These are phyloP conservation scores for Cyberlindnera galapagoensis DNA, from an alignment of 805 yeast species.

Conservation along the genomic window DNA sequence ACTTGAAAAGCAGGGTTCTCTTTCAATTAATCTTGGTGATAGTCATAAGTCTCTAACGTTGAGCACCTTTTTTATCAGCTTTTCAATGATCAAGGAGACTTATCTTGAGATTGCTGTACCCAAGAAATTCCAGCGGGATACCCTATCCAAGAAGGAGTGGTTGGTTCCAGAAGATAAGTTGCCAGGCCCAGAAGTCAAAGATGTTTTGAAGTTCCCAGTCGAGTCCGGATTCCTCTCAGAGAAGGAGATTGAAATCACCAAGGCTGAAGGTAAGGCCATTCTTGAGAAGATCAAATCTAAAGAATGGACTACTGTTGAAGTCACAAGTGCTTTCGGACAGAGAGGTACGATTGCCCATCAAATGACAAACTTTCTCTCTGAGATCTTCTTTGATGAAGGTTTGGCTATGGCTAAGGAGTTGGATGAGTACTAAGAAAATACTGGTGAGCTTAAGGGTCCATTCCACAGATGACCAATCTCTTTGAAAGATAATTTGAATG, in stretches of 20 bases:
- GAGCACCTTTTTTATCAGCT: too few species aligned
- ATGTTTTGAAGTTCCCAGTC: slow-evolving; percentile 32
- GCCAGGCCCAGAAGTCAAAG: slow-evolving; percentile 27
- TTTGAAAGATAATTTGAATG: slow-evolving; percentile 37
- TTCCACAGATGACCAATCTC: slow-evolving; percentile 66
- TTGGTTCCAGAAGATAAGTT: slow-evolving; percentile 12
- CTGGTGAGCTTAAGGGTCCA: slow-evolving; percentile 53
- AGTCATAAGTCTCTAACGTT: too few species aligned
- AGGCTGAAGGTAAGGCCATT: slow-evolving; percentile 12
- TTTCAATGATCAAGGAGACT: slow-evolving; percentile 14
- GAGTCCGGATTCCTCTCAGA: slow-evolving; percentile 29
- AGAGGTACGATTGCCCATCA: slow-evolving; percentile 56
- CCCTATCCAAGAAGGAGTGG: slow-evolving; percentile 27
- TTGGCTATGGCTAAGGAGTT: slow-evolving; percentile 45
- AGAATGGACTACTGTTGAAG: slow-evolving; percentile 36
- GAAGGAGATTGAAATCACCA: slow-evolving; percentile 30
- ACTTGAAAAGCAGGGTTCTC: too few species aligned
- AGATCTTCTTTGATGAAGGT: slow-evolving; percentile 49
- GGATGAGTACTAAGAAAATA: slow-evolving; percentile 41
- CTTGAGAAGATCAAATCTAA: slow-evolving; percentile 26
- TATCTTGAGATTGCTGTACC: slow-evolving; percentile 36
- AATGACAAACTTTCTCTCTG: slow-evolving; percentile 31
- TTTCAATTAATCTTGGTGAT: too few species aligned
- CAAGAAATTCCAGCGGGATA: slow-evolving; percentile 35
- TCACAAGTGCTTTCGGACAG: slow-evolving; percentile 49